Evolutionary conservation across 1,284 basidiomycete genomes (phyloP).

Genomic region (Cerrena zonata): DNA sequence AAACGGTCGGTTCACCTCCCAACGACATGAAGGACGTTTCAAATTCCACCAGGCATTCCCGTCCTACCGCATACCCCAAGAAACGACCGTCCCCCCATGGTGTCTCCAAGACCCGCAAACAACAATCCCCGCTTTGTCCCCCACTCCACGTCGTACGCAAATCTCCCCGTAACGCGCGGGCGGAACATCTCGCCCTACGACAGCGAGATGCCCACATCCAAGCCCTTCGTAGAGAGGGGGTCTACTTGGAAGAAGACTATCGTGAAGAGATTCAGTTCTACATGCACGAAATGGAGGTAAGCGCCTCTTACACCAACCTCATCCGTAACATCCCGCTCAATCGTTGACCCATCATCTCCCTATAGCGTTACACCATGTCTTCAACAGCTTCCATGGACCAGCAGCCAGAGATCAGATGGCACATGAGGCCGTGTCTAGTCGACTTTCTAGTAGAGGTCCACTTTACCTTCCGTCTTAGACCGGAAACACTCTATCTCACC

Average conservation of each 20-base stretch:
- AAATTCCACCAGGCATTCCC: conserved; percentile 51
- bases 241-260: conserved; percentile 88
- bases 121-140: conserved; percentile 40
- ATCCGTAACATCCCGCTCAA: too few relatives aligned
- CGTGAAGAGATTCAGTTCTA: conserved; percentile 86
- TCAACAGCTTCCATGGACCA: conserved; percentile 94
- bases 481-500: conserved; percentile 96
- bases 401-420: conserved; percentile 94
- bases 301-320: conserved; percentile 26
- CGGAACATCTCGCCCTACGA: conserved; percentile 53
- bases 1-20: conserved; percentile 30
- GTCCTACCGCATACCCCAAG: conserved; percentile 67
- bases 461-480: conserved; percentile 91
- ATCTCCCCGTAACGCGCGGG: conserved; percentile 59
- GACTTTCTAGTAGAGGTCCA: conserved; percentile 99
- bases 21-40: conserved; percentile 72
- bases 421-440: conserved; percentile 98
- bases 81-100: conserved; percentile 77
- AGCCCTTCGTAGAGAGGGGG: conserved; percentile 62
- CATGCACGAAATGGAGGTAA: conserved; percentile 97
- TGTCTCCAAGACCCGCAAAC: conserved; percentile 54
- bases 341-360: conserved; percentile 12
- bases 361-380: conserved; percentile 77
- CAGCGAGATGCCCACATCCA: conserved; percentile 63
- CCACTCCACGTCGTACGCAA: conserved; percentile 45